phyloP scores from a whole-genome alignment of 768 basidiomycete genomes.

The Coprinellus micaceus region DNA sequence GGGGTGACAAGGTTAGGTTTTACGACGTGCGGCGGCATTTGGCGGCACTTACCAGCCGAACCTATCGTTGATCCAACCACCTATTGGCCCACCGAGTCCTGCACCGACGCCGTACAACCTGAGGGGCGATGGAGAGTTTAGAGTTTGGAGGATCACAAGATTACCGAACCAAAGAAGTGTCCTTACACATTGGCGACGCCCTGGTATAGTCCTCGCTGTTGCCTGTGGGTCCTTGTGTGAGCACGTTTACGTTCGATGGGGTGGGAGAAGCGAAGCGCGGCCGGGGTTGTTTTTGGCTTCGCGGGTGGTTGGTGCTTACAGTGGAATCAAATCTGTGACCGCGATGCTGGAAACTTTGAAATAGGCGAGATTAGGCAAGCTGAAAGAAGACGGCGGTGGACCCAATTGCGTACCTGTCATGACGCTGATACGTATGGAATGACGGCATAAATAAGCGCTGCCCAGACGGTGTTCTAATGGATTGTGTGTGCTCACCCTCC shows the following conservation, averaged over 20 bases:
- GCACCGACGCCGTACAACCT: conserved; percentile 85
- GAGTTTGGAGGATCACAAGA: neutral
- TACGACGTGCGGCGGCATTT: conserved; percentile 6
- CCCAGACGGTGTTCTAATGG: conserved; percentile 9
- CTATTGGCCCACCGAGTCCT: conserved; percentile 74
- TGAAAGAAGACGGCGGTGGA: conserved; percentile 3
- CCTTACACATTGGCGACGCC: conserved; percentile 84
- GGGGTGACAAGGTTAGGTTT: conserved; percentile 16
- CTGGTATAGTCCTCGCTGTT: conserved; percentile 87
- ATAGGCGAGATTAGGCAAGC: conserved; percentile 19
- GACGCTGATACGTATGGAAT: conserved; percentile 14
- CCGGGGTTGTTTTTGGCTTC: conserved; percentile 6
- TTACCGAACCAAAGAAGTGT: neutral
- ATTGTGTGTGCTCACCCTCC: conserved; percentile 61
- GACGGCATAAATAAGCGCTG: conserved; percentile 20
- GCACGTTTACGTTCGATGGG: no score
- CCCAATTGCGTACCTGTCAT: conserved; percentile 11
- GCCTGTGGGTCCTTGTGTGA: conserved; percentile 38
- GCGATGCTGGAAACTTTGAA: conserved; percentile 73
- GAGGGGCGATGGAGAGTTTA: conserved; percentile 3
- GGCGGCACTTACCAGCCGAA: conserved; percentile 70
- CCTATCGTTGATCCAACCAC: conserved; percentile 80
- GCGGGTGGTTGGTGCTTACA: conserved; percentile 55
- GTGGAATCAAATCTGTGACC: conserved; percentile 83
- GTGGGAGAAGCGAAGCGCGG: neutral